Conservation (phyloP, 805 yeast genomes). For the Jamesozyma piceae region DNA sequence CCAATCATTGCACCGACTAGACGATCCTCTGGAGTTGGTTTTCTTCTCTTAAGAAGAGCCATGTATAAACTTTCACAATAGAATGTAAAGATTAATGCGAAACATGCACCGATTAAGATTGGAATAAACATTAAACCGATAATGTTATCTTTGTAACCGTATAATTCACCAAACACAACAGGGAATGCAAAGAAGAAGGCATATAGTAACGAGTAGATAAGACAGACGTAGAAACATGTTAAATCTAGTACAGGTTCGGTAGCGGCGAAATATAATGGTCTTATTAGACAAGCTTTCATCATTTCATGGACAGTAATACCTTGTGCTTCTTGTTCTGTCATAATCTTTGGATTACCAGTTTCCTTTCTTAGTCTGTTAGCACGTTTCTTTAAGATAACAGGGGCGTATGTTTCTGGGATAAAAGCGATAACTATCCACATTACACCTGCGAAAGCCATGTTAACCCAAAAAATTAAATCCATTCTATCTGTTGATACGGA, state of each 20-base stretch:
- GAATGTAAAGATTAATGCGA: slow-evolving; percentile 70
- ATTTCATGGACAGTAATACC: slow-evolving; percentile 63
- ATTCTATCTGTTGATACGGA: slow-evolving; percentile 58
- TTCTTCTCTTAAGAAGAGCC: slow-evolving; percentile 41
- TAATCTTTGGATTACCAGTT: slow-evolving; percentile 73
- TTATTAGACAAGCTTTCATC: slow-evolving; percentile 57
- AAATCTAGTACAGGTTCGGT: slow-evolving; percentile 82
- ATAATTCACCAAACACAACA: slow-evolving; percentile 68
- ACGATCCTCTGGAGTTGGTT: slow-evolving; percentile 72
- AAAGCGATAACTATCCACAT: slow-evolving; percentile 58
- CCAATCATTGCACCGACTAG: slow-evolving; percentile 75
- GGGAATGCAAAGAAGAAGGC: slow-evolving; percentile 96
- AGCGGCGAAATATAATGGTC: slow-evolving; percentile 69
- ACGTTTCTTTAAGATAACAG: slow-evolving; percentile 59
- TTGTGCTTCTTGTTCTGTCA: slow-evolving; percentile 88
- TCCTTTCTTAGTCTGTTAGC: slow-evolving; percentile 63
- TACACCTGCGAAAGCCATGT: slow-evolving; percentile 83
- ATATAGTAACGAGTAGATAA: slow-evolving; percentile 81
- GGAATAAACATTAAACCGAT: slow-evolving; percentile 87
- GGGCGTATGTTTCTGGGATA: slow-evolving; percentile 89
- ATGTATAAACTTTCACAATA: slow-evolving; percentile 55
- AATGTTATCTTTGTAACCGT: slow-evolving; percentile 66
- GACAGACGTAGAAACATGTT: slow-evolving; percentile 77
- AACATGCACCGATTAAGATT: slow-evolving; percentile 73
- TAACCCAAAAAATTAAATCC: slow-evolving; percentile 78